phyloP scores from a whole-genome alignment of 139 green algal genomes.

The Auxenochlorella pyrenoidosa region DNA sequence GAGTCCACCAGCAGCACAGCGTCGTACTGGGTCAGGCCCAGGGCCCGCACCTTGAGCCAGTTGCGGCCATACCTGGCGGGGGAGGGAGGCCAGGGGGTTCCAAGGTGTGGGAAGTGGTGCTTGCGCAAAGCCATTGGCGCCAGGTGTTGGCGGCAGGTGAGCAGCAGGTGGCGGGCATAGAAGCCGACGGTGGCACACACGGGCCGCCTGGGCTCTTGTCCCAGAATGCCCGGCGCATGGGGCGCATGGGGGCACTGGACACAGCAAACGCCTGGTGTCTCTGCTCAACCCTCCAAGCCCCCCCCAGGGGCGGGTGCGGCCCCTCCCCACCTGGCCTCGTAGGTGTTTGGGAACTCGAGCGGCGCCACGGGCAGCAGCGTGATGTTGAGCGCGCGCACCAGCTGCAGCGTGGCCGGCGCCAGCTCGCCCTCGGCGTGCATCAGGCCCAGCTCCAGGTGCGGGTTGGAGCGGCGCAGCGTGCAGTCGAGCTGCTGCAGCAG shows the following conservation, averaged over 20 bases:
- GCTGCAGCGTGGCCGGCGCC: background rate
- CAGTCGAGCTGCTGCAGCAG: constrained; percentile 35
- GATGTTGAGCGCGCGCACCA: background rate
- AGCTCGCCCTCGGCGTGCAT: constrained; percentile 28
- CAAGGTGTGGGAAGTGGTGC: no score
- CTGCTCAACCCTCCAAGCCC: no score
- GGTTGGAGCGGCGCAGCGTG: constrained; percentile 36
- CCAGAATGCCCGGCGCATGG: no score
- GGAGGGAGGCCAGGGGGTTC: no score
- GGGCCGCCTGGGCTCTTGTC: no score
- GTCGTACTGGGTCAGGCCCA: constrained; percentile 42
- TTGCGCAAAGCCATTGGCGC: no score
- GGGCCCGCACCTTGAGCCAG: constrained; percentile 43
- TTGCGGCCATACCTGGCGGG: constrained; percentile 37
- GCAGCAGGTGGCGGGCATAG: no score
- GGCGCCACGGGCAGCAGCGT: constrained; percentile 11
- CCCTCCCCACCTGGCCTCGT: background rate
- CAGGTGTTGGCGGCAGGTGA: no score
- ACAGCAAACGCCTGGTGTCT: no score
- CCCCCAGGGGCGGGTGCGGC: no score
- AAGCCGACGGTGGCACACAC: no score
- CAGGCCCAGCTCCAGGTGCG: constrained; percentile 15
- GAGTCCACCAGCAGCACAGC: constrained; percentile 37
- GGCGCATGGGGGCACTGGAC: no score
- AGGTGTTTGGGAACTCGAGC: constrained; percentile 28